Base-by-base conservation (phyloP, 2,329 filamentous ascomycete genomes). In the Cordyceps pruinosa region DNA sequence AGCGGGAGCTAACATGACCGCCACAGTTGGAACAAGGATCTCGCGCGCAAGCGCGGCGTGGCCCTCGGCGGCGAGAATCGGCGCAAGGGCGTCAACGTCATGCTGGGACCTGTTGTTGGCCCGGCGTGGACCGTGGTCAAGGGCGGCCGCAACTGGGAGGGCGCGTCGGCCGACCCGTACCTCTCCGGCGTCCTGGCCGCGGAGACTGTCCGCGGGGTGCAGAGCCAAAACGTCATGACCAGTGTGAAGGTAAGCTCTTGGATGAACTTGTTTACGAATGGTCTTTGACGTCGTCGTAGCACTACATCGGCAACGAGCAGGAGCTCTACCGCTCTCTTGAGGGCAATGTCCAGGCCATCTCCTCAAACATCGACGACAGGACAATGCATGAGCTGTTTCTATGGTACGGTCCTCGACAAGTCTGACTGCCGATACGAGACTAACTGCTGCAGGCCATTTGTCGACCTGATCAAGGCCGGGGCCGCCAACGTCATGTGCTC, bases 141-240 rank as follows among this genome's bases (percentile, higher is more conserved):
- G 15, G 88, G 85, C 4, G 88, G 88, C 0, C 79, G 88, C 26
- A 89, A 84, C 61, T 91, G 88, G 88, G 88, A 91, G 67, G 83
- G 83, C 0, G 90, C 90, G 65, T 86, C 85, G 1, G 73, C 82
- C 3, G 88, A 91, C 64, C 86, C 88, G 0, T 84, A 84, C 15
- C 76, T 91, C 10, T 85, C 87, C 1, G 90, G 89, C n/a, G 77
- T 83, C 58, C 75, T 88, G 57, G 86, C 87, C 58, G 81, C 81
- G 15, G 81, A 89, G 65, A 87, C 87, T 1, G 82, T 93, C 63
- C 77, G 81, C 60, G 89, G 88, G 30, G 88, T 90, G 53, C 89
- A 94, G 67, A 83, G 86, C 65, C 84, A 85, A 5, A 89, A 89
- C 64, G 85, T 93, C 37, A 88, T 94, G 68, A 88, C 90, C 57